Evolutionary conservation across 495 filamentous ascomycete genomes (phyloP).

Genomic region (Aspergillus bertholletiae): DNA sequence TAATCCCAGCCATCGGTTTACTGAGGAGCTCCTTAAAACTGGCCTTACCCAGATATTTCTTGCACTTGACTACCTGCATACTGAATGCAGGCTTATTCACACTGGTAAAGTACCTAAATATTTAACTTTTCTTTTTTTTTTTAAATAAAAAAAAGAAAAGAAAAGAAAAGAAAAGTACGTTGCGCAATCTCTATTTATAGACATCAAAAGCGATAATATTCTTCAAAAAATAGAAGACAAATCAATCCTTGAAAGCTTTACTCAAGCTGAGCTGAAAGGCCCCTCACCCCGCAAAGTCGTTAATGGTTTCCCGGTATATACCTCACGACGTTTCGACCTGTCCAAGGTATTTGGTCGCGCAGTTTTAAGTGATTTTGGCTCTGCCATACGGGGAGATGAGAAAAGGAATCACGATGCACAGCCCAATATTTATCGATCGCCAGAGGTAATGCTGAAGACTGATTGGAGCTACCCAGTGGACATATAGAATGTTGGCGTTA

Average conservation of each 20-base stretch:
- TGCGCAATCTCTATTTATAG: conserved; percentile 12
- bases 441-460: conserved; percentile 44
- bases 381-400: conserved; percentile 59
- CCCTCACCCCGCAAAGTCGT: conserved; percentile 37
- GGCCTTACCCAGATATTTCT: conserved; percentile 31
- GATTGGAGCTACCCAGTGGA: conserved; percentile 45
- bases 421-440: conserved; percentile 41
- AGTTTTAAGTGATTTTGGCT: conserved; percentile 72
- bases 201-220: conserved; percentile 43
- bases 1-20: conserved; percentile 25
- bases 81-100: conserved; percentile 48
- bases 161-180: too few species aligned
- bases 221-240: conserved; percentile 37
- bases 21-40: conserved; percentile 29
- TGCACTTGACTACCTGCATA: conserved; percentile 44
- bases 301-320: conserved; percentile 31
- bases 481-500: conserved; percentile 48
- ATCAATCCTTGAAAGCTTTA: conserved; percentile 33
- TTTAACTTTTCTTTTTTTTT: too few species aligned
- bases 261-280: conserved; percentile 24
- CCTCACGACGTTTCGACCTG: conserved; percentile 32
- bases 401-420: conserved; percentile 28
- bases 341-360: conserved; percentile 22
- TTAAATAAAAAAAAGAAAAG: too few species aligned
- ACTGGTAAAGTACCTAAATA: conserved; percentile 33